phyloP scores from a whole-genome alignment of 2,329 filamentous ascomycete species.

The Sporothrix pseudoabietina region DNA sequence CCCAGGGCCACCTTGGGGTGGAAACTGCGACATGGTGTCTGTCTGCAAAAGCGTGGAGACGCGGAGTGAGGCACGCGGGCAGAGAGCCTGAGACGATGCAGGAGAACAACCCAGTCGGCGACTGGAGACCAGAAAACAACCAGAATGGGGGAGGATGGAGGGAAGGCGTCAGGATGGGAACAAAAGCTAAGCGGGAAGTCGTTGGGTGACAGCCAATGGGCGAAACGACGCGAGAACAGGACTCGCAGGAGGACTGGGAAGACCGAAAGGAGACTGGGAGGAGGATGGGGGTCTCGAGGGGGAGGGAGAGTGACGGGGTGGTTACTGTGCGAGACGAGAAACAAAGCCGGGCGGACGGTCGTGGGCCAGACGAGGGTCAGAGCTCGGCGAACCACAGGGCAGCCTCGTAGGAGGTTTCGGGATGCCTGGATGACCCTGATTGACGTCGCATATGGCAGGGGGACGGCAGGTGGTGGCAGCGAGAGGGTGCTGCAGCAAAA shows the following conservation, averaged over 20 bases:
- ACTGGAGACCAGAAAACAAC: not conserved
- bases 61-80: constrained; percentile 12
- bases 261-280: not conserved
- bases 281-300: not conserved
- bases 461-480: constrained; percentile 29
- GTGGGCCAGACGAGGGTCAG: constrained; percentile 39
- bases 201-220: constrained; percentile 39
- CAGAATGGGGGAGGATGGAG: not conserved
- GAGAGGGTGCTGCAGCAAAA: not conserved
- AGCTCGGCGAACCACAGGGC: constrained; percentile 41
- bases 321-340: constrained; percentile 19
- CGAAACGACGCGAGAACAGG: constrained; percentile 30
- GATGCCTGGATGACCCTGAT: constrained; percentile 51
- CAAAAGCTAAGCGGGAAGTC: not conserved
- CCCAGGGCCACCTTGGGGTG: constrained; percentile 49
- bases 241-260: not conserved
- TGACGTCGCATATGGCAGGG: constrained; percentile 50
- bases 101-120: constrained; percentile 35
- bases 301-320: not conserved
- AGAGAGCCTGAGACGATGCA: constrained; percentile 26
- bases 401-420: constrained; percentile 44
- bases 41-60: constrained; percentile 46
- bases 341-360: constrained; percentile 29
- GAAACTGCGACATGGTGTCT: constrained; percentile 58
- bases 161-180: constrained; percentile 21